These are phyloP conservation scores for Conticribra guillardii DNA, from an alignment of 108 stramenopile genomes.

Conservation along the genomic window DNA sequence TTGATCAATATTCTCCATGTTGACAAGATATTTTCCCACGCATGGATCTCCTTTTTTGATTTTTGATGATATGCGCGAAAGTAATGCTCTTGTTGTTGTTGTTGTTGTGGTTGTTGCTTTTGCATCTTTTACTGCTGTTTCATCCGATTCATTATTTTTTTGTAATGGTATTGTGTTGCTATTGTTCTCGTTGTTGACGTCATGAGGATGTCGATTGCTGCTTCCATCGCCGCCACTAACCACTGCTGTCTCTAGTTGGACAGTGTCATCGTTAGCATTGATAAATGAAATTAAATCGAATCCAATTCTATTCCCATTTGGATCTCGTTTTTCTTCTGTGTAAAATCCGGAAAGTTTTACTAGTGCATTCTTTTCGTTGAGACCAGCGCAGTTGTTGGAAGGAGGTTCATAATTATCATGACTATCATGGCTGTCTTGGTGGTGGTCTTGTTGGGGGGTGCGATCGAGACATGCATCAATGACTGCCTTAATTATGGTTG, in stretches of 20 bases:
- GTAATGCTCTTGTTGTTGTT: background rate
- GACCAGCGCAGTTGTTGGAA: background rate
- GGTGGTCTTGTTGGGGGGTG: no score
- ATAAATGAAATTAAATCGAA: constrained; percentile 4
- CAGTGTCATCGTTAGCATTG: no score
- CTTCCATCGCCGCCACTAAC: no score
- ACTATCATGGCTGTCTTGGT: background rate
- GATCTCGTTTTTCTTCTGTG: constrained; percentile 19
- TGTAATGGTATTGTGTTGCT: background rate
- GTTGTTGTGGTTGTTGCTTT: no score
- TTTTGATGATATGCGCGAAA: background rate
- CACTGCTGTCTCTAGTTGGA: no score
- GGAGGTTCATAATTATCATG: background rate
- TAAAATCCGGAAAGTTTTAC: constrained; percentile 2
- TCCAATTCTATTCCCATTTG: constrained; percentile 2
- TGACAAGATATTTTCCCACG: constrained; percentile 8
- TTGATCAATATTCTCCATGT: background rate
- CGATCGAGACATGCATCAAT: background rate
- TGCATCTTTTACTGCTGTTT: no score
- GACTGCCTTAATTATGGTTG: constrained; percentile 7
- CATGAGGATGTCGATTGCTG: background rate
- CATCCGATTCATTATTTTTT: no score
- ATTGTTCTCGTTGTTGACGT: background rate
- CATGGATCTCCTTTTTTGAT: constrained; percentile 9
- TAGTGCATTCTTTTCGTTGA: no score